phyloP scores from a whole-genome alignment of 495 filamentous ascomycete species.

The Cairneyella variabilis region DNA sequence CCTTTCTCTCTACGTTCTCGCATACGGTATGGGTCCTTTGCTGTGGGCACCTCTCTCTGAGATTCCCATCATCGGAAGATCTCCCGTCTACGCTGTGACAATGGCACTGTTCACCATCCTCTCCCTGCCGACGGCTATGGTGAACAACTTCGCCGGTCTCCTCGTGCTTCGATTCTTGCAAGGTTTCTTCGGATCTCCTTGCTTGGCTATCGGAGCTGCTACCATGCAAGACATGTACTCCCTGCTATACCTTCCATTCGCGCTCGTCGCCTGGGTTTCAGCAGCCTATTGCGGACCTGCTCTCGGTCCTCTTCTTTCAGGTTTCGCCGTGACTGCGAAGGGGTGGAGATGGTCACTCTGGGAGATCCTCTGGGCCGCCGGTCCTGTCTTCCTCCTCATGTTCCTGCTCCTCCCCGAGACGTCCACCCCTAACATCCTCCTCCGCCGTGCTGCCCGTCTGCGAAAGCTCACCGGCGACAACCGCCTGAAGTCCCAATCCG shows the following conservation, averaged over 20 bases:
- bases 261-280: constrained; percentile 57
- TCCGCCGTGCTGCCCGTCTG: constrained; percentile 36
- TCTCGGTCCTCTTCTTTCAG: constrained; percentile 59
- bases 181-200: constrained; percentile 72
- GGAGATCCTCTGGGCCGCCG: constrained; percentile 51
- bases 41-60: constrained; percentile 42
- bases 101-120: constrained; percentile 70
- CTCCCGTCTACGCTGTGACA: constrained; percentile 66
- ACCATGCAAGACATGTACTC: constrained; percentile 76
- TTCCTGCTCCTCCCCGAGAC: constrained; percentile 44
- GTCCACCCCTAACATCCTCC: constrained; percentile 41
- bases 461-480: constrained; percentile 39
- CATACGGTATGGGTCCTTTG: constrained; percentile 51
- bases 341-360: constrained; percentile 56
- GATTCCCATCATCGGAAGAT: constrained; percentile 62
- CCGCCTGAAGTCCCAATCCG: constrained; percentile 46
- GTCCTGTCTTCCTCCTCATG: constrained; percentile 41
- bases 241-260: constrained; percentile 66
- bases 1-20: constrained; percentile 55
- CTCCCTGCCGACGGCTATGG: constrained; percentile 72
- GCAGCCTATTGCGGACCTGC: constrained; percentile 45
- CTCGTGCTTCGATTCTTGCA: constrained; percentile 71
- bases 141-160: constrained; percentile 67
- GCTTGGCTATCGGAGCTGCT: constrained; percentile 71
- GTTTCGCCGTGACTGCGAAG: constrained; percentile 56